Conservation (phyloP, 2,329 filamentous ascomycete species). For the Parascedosporium putredinis region DNA sequence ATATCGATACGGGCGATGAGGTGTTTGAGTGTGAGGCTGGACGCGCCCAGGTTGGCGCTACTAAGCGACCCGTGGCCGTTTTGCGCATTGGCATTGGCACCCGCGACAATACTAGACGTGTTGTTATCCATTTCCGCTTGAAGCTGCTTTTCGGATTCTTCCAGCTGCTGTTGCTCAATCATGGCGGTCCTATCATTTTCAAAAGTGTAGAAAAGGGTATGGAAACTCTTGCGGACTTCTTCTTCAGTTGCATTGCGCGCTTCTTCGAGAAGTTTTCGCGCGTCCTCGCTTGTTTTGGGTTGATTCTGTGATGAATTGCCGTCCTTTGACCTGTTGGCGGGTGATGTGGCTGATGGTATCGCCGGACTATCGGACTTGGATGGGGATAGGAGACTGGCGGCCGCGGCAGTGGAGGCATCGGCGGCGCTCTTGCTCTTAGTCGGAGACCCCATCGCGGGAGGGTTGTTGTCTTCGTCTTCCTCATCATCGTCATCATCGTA, state of each 20-base stretch:
- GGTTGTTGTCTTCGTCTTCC: constrained; percentile 43
- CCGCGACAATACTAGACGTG: constrained; percentile 34
- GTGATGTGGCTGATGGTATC: constrained; percentile 51
- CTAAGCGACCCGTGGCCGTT: constrained; percentile 68
- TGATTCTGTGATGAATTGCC: constrained; percentile 31
- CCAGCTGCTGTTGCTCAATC: constrained; percentile 92
- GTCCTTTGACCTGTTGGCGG: constrained; percentile 39
- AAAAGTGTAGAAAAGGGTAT: constrained; percentile 87
- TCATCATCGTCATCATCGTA: constrained; percentile 80
- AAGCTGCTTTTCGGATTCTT: constrained; percentile 91
- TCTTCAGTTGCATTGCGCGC: constrained; percentile 86
- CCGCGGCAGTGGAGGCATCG: constrained; percentile 34
- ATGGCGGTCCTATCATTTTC: constrained; percentile 94
- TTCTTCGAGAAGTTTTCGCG: constrained; percentile 85
- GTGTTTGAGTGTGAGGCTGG: constrained; percentile 91
- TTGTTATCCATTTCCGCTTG: constrained; percentile 85
- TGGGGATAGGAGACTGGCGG: constrained; percentile 53
- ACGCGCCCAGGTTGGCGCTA: constrained; percentile 88
- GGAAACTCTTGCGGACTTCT: constrained; percentile 79
- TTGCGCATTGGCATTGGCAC: constrained; percentile 36
- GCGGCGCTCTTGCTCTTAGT: constrained; percentile 32
- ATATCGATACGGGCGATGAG: constrained; percentile 91
- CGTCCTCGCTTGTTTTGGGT: constrained; percentile 70
- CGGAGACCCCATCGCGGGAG: constrained; percentile 34
- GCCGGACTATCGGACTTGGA: constrained; percentile 61